phyloP scores from a whole-genome alignment of 345 rosid genomes.

The Arabis alpina region DNA sequence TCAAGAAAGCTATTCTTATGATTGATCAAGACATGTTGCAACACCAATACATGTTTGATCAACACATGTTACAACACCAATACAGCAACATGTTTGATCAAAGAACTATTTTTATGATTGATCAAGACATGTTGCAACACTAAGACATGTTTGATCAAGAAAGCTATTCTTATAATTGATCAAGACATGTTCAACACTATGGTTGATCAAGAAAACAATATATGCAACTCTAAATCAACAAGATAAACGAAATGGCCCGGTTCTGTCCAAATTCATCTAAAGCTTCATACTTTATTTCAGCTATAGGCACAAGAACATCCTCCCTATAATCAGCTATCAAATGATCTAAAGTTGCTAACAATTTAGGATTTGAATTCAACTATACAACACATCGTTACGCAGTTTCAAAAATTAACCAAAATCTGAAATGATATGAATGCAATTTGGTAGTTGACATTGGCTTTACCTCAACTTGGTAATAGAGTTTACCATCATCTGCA shows the following conservation, averaged over 20 bases:
- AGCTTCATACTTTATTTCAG: constrained; percentile 18
- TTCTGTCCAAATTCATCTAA: constrained; percentile 18
- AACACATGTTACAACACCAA: not conserved
- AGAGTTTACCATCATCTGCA: constrained; percentile 90
- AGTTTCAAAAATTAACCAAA: not conserved
- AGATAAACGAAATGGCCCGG: not conserved
- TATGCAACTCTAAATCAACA: constrained; percentile 2
- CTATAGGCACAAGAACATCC: not conserved
- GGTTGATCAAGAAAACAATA: too few relatives aligned
- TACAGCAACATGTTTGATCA: not conserved
- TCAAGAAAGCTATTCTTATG: not conserved
- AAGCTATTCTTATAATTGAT: too few relatives aligned
- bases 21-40: constrained; percentile 14
- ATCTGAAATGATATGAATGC: not conserved
- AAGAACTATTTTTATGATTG: not conserved
- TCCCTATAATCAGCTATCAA: not conserved
- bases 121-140: too few relatives aligned
- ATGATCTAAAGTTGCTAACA: not conserved
- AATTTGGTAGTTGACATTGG: constrained; percentile 1
- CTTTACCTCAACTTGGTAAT: constrained; percentile 89
- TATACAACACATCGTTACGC: not conserved
- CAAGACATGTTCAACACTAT: too few relatives aligned
- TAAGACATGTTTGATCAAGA: too few relatives aligned
- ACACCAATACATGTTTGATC: not conserved
- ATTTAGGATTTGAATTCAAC: not conserved